Conservation (phyloP, 176 grass and related monocot genomes). For the Triticum turgidum region DNA sequence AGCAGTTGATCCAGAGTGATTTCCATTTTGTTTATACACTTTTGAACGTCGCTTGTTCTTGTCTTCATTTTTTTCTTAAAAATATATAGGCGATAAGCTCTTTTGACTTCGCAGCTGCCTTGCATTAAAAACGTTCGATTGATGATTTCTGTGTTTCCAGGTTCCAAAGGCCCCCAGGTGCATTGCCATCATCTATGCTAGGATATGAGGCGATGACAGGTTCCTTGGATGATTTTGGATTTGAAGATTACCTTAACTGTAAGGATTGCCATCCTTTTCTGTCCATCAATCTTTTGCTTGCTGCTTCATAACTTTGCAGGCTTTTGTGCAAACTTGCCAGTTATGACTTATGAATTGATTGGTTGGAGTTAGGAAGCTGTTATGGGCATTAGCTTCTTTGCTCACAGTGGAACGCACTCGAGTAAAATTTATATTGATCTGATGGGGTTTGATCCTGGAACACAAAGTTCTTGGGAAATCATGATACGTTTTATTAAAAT, state of each 20-base stretch:
- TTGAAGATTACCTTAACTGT: slow-evolving; percentile 98
- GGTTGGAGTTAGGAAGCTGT: background rate
- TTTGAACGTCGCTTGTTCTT: too few species aligned
- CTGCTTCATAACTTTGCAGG: background rate
- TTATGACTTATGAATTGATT: background rate
- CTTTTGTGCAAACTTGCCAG: background rate
- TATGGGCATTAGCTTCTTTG: too few species aligned
- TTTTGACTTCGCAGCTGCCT: background rate
- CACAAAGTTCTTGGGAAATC: background rate
- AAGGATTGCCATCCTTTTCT: slow-evolving; percentile 17
- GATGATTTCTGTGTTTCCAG: slow-evolving; percentile 34
- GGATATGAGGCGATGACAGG: slow-evolving; percentile 89
- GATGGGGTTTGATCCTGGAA: background rate
- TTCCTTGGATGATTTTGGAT: slow-evolving; percentile 91
- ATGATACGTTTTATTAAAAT: background rate
- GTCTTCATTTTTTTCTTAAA: too few species aligned
- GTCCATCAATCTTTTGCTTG: background rate
- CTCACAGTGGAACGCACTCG: background rate
- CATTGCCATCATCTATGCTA: slow-evolving; percentile 81
- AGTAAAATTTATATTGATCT: background rate
- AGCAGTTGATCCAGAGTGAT: background rate
- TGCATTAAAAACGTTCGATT: background rate
- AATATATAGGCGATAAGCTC: background rate
- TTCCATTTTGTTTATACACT: too few species aligned
- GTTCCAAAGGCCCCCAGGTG: slow-evolving; percentile 89